A percentile compares a stretch with the other conserved stretches of the same genome.
phyloP scores from a whole-genome alignment of 208 protist species.

The Acanthamoeba culbertsoni region DNA sequence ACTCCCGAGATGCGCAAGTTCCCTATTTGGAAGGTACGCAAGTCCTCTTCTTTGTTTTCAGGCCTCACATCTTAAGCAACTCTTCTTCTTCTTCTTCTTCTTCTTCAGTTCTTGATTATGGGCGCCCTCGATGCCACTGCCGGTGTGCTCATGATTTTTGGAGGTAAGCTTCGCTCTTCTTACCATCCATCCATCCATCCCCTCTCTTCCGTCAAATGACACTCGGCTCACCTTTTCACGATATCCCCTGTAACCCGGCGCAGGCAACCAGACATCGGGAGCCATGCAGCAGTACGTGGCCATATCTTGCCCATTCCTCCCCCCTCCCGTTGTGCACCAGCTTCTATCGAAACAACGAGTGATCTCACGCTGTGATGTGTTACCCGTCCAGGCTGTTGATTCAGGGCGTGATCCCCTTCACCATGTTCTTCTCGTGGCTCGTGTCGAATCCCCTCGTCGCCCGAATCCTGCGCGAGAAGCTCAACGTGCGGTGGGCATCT shows the following conservation, averaged over 20 bases:
- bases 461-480: background rate
- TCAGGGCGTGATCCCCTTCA: conserved; percentile 56
- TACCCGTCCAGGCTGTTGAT: conserved; percentile 46
- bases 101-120: conserved; percentile 47
- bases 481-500: conserved; percentile 9
- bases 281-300: conserved; percentile 43
- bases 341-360: too few relatives aligned
- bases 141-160: conserved; percentile 59
- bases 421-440: conserved; percentile 64
- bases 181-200: background rate
- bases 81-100: background rate
- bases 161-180: background rate
- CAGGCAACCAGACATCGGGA: conserved; percentile 56
- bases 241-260: background rate
- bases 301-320: background rate
- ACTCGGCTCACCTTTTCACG: background rate
- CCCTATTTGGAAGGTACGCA: conserved; percentile 57
- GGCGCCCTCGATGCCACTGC: conserved; percentile 54
- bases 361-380: too few relatives aligned
- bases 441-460: conserved; percentile 35
- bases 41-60: background rate
- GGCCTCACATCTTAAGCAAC: background rate
- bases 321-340: background rate
- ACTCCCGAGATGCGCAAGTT: conserved; percentile 38
- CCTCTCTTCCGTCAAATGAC: background rate